Conservation (phyloP, 2,329 filamentous ascomycete species). For the Sclerotinia spermophila region DNA sequence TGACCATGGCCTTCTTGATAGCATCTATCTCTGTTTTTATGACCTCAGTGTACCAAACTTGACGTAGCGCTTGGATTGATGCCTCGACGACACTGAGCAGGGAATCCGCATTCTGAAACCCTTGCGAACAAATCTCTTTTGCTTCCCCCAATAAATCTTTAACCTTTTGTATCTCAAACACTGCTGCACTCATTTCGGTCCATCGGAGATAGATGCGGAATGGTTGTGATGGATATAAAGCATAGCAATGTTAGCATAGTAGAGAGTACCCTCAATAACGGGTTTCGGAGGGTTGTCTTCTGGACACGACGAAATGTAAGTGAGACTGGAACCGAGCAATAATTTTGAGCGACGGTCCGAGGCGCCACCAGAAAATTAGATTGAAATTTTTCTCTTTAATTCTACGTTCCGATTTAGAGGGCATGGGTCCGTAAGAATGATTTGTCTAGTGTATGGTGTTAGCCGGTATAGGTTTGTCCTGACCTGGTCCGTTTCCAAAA, state of each 20-base stretch:
- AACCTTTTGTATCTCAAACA: slow-evolving; percentile 1
- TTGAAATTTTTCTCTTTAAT: slow-evolving; percentile 16
- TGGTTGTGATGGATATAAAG: slow-evolving; percentile 29
- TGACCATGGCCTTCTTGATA: slow-evolving; percentile 48
- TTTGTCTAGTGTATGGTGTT: slow-evolving; percentile 19
- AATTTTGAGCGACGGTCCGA: slow-evolving; percentile 16
- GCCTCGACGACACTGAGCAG: slow-evolving; percentile 35
- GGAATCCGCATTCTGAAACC: slow-evolving; percentile 34
- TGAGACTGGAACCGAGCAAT: slow-evolving; percentile 35
- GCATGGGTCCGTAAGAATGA: slow-evolving; percentile 33
- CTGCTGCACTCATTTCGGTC: neutral
- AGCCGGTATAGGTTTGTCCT: neutral
- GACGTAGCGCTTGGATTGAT: slow-evolving; percentile 33
- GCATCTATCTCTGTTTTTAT: slow-evolving; percentile 43
- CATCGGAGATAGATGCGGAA: neutral
- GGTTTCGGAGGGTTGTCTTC: slow-evolving; percentile 39
- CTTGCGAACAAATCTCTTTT: slow-evolving; percentile 35
- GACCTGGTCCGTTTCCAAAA: neutral
- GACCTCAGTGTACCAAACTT: slow-evolving; percentile 41
- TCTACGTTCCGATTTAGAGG: slow-evolving; percentile 24
- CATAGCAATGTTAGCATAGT: slow-evolving; percentile 36
- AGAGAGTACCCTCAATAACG: slow-evolving; percentile 38
- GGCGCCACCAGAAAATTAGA: slow-evolving; percentile 23
- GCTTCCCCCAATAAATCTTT: slow-evolving; percentile 35
- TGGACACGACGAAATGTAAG: slow-evolving; percentile 35